Conservation (phyloP, 2,329 filamentous ascomycete species). For the Blumeriella jaapii region DNA sequence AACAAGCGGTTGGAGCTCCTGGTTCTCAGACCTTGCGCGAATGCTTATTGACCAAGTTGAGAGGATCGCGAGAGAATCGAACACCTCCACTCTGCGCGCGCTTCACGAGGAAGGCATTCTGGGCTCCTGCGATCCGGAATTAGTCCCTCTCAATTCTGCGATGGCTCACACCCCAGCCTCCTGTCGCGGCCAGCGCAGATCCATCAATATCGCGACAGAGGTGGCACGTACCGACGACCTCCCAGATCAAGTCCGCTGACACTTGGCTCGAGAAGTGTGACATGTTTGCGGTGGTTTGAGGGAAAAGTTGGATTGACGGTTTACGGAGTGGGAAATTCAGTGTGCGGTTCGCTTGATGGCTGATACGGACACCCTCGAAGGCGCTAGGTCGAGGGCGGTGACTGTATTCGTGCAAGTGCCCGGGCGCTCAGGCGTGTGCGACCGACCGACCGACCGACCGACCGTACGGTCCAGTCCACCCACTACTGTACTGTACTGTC, state of each 20-base stretch:
- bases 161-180: too few relatives aligned
- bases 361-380: too few relatives aligned
- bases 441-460: too few relatives aligned
- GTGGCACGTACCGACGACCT: slow-evolving; percentile 72
- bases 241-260: slow-evolving; percentile 88
- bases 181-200: too few relatives aligned
- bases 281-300: slow-evolving; percentile 21
- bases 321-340: slow-evolving; percentile 7
- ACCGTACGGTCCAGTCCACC: too few relatives aligned
- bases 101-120: slow-evolving; percentile 91
- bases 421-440: too few relatives aligned
- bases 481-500: too few relatives aligned
- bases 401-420: too few relatives aligned
- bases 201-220: not conserved
- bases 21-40: slow-evolving; percentile 62
- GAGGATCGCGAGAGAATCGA: slow-evolving; percentile 86
- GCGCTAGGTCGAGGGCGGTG: too few relatives aligned
- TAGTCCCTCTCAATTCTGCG: too few relatives aligned
- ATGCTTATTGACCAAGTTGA: slow-evolving; percentile 89
- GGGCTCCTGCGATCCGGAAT: slow-evolving; percentile 50
- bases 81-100: slow-evolving; percentile 66
- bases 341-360: slow-evolving; percentile 1
- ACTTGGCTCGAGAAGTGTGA: slow-evolving; percentile 57
- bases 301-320: slow-evolving; percentile 7
- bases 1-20: not conserved